Conservation (phyloP, 306 rosid genomes). For the Mimosa bimucronata region DNA sequence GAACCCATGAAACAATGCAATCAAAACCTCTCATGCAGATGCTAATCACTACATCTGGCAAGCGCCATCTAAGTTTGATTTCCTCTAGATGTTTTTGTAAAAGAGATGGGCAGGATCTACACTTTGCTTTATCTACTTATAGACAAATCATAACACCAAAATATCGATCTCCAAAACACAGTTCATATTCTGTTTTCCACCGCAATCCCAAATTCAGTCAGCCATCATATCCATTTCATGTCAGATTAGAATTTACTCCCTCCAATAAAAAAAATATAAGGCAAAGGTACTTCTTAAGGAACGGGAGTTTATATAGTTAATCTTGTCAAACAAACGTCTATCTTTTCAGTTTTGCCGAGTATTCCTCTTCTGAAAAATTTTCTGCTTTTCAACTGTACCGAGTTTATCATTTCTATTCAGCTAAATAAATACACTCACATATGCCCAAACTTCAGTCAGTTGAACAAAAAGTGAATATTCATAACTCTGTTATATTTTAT, state of each 20-base stretch:
- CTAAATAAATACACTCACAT: neutral
- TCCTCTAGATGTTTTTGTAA: neutral
- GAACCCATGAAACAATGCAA: neutral
- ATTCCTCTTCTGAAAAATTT: neutral
- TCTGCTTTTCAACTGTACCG: neutral
- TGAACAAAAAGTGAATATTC: neutral
- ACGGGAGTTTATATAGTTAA: neutral
- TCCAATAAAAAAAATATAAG: neutral
- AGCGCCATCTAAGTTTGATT: neutral
- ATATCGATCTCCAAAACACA: neutral
- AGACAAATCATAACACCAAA: neutral
- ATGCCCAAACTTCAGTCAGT: neutral
- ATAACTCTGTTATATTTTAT: neutral
- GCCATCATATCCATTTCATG: conserved; percentile 3
- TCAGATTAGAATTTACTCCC: neutral
- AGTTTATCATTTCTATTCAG: neutral
- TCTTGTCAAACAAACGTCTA: neutral
- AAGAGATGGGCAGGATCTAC: neutral
- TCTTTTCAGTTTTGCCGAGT: neutral
- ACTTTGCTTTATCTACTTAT: neutral
- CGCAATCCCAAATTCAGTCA: neutral
- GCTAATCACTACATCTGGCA: neutral
- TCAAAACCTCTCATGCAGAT: neutral
- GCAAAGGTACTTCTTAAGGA: neutral
- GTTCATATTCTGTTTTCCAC: neutral